Conservation (phyloP, 176 grass and related monocot species). For the Otatea glauca region DNA sequence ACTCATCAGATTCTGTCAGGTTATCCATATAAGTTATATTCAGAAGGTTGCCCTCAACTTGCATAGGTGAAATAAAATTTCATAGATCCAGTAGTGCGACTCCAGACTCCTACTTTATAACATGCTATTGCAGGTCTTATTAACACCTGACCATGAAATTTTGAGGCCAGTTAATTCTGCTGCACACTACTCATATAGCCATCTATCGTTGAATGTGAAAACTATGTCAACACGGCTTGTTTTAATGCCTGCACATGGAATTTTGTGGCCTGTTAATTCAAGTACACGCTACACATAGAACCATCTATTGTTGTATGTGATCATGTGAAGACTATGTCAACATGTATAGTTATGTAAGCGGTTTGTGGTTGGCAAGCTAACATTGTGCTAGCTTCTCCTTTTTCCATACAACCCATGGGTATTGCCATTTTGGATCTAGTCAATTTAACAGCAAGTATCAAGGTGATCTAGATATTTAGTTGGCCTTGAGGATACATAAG, state of each 20-base stretch:
- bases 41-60: constrained; percentile 1
- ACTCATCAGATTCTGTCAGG: neutral
- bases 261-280: neutral
- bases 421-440: neutral
- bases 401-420: neutral
- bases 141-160: neutral
- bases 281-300: constrained; percentile 6
- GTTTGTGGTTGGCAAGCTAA: constrained; percentile 3
- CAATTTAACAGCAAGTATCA: neutral
- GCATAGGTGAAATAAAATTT: neutral
- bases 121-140: neutral
- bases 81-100: neutral
- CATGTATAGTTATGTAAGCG: neutral
- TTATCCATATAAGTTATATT: neutral
- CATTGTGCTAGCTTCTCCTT: neutral
- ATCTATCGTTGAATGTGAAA: neutral
- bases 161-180: neutral
- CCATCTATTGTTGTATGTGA: constrained; percentile 4
- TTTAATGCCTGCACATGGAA: neutral
- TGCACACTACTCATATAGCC: neutral
- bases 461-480: neutral
- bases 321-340: neutral
- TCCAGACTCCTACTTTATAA: neutral
- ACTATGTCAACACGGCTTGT: neutral
- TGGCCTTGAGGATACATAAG: neutral